Base-by-base conservation (phyloP, 2,329 filamentous ascomycete species). In the Myrmaecium sp. region DNA sequence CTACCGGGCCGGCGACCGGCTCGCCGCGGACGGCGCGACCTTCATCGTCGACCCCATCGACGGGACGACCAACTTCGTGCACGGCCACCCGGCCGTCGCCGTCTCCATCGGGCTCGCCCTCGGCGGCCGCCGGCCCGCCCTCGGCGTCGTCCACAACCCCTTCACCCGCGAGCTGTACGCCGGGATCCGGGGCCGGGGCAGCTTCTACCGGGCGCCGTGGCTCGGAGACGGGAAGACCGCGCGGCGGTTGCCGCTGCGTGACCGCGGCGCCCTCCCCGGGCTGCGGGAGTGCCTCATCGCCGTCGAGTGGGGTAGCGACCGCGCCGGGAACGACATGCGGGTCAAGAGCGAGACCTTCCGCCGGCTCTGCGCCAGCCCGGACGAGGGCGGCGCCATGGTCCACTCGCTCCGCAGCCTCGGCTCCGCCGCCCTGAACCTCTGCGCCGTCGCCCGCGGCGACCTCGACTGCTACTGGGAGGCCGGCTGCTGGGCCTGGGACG, bases 401-500 rank as follows among this genome's bases (percentile, higher is more conserved):
- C 79, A 84, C 44, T 69, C 66, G 6, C 47, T 86, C 31, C 60
- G 79, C n/a, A 69, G 62, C 18, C 52, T 81, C 33, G 79, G 79
- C 3, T 73, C 66, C 26, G 79, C 79, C 5, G 79, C 79, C 21
- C 55, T 86, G 40, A 84, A 84, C 47, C 50, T 84, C 11, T 80
- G 75, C 30, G 65, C 62, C 20, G 73, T 81, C 3, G 79, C 79
- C 3, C 66, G 69, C 6, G 79, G 79, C 0, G 64, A 71, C 46
- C 39, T 81, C 14, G 79, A 86, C 46, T 41, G 69, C 13, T 86
- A 81, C 47, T 86, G 79, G 79, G 79, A 86, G 53, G 77, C 74
- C 19, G 79, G 80, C 1, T 82, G 76, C 49, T 86, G 77, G 67
- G 76, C 78, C 2, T 86, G 79, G 79, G 79, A 86, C 47, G 79